Percentiles rank a stretch among this genome's conserved stretches.
Conservation (phyloP, 139 green algal genomes). For the Tetradesmus lagerheimii region DNA sequence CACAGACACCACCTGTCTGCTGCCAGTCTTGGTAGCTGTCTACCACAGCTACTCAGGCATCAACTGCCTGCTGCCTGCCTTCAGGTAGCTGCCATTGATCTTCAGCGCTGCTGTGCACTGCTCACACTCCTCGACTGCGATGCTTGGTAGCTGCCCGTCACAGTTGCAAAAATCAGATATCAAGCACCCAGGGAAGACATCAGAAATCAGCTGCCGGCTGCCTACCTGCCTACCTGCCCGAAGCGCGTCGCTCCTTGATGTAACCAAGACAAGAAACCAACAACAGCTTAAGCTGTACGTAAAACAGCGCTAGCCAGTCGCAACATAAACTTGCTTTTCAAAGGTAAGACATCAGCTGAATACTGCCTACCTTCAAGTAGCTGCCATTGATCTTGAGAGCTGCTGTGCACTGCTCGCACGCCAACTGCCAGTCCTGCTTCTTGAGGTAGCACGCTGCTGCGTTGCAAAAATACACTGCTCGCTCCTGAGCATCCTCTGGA, state of each 20-base stretch:
- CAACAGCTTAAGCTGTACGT: too few species aligned
- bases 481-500: constrained; percentile 54
- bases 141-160: constrained; percentile 70
- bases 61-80: constrained; percentile 22
- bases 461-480: constrained; percentile 83
- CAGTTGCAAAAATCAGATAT: constrained; percentile 82
- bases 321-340: too few species aligned
- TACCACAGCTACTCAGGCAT: too few species aligned
- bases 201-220: too few species aligned
- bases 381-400: constrained; percentile 60
- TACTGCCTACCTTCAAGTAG: constrained; percentile 33
- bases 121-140: constrained; percentile 61
- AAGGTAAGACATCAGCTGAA: too few species aligned
- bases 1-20: not conserved
- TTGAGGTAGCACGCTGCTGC: constrained; percentile 78
- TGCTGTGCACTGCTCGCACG: constrained; percentile 62
- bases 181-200: too few species aligned
- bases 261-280: too few species aligned
- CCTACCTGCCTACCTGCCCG: too few species aligned
- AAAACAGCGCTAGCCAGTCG: too few species aligned
- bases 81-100: constrained; percentile 36
- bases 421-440: constrained; percentile 60
- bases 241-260: too few species aligned
- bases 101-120: constrained; percentile 70
- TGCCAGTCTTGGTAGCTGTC: too few species aligned